Conservation (phyloP, 2,329 filamentous ascomycete genomes). For the Hyphodiscus sp. region DNA sequence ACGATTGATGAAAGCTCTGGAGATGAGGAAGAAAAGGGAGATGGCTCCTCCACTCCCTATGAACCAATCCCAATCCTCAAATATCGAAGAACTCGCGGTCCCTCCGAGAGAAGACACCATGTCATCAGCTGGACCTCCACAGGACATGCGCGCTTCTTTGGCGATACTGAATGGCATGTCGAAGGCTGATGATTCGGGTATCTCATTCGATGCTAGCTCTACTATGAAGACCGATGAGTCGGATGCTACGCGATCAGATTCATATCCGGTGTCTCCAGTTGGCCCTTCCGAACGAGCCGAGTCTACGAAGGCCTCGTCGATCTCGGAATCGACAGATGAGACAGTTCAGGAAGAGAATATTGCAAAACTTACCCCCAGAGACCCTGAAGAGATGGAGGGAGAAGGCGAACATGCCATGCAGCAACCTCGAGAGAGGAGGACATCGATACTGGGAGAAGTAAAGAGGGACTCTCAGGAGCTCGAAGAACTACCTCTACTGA, state of each 20-base stretch:
- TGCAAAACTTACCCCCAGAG: constrained; percentile 6
- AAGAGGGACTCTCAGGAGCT: not conserved
- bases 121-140: constrained; percentile 10
- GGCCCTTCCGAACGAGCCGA: constrained; percentile 49
- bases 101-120: constrained; percentile 4
- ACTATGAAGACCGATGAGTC: constrained; percentile 31
- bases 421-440: not conserved
- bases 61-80: constrained; percentile 2
- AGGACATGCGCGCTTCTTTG: constrained; percentile 22
- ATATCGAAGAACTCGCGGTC: constrained; percentile 1
- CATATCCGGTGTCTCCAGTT: constrained; percentile 50
- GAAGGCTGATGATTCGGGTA: constrained; percentile 44
- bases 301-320: constrained; percentile 57
- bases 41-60: constrained; percentile 34
- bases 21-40: constrained; percentile 74
- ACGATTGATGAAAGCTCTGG: constrained; percentile 87
- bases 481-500: not conserved
- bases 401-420: not conserved
- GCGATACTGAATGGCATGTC: constrained; percentile 29
- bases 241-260: constrained; percentile 42
- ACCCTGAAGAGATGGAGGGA: not conserved
- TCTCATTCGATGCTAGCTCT: constrained; percentile 43
- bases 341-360: constrained; percentile 37
- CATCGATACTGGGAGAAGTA: not conserved
- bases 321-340: constrained; percentile 58